These are phyloP conservation scores for Pyrenophora teres DNA, from an alignment of 2,329 filamentous ascomycete genomes.

Conservation along the genomic window DNA sequence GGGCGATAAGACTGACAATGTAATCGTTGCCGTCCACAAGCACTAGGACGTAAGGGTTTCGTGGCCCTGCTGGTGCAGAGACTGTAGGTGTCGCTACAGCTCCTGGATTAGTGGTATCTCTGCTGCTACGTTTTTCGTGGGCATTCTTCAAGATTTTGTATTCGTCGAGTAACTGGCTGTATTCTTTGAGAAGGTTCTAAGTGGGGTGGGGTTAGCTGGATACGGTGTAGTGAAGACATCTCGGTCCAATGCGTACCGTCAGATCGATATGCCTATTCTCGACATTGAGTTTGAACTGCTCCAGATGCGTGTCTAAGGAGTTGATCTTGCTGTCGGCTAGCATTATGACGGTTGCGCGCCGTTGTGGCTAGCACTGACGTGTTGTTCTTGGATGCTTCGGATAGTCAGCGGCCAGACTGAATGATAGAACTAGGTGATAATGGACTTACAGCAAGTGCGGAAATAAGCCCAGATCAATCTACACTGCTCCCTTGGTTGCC, in stretches of 20 bases:
- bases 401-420: not conserved
- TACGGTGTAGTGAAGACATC: not conserved
- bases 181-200: slow-evolving; percentile 46
- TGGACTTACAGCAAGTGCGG: not conserved
- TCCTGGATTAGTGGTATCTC: slow-evolving; percentile 48
- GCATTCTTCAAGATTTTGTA: slow-evolving; percentile 62
- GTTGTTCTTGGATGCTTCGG: not conserved
- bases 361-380: not conserved
- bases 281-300: slow-evolving; percentile 36
- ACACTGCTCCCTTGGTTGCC: not conserved
- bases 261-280: slow-evolving; percentile 25
- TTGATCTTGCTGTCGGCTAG: slow-evolving; percentile 31
- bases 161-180: slow-evolving; percentile 55
- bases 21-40: slow-evolving; percentile 68
- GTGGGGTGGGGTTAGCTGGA: slow-evolving; percentile 11
- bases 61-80: slow-evolving; percentile 35
- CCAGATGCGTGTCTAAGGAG: slow-evolving; percentile 34
- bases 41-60: slow-evolving; percentile 64
- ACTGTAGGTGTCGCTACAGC: slow-evolving; percentile 9
- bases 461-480: not conserved
- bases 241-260: slow-evolving; percentile 11
- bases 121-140: slow-evolving; percentile 60
- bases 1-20: slow-evolving; percentile 30
- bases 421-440: not conserved
- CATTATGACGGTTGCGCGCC: slow-evolving; percentile 20